Percentiles rank a stretch among this genome's conserved stretches.
These are phyloP conservation scores for Hyaloscypha bicolor DNA, from an alignment of 495 filamentous ascomycete species.

Conservation along the genomic window DNA sequence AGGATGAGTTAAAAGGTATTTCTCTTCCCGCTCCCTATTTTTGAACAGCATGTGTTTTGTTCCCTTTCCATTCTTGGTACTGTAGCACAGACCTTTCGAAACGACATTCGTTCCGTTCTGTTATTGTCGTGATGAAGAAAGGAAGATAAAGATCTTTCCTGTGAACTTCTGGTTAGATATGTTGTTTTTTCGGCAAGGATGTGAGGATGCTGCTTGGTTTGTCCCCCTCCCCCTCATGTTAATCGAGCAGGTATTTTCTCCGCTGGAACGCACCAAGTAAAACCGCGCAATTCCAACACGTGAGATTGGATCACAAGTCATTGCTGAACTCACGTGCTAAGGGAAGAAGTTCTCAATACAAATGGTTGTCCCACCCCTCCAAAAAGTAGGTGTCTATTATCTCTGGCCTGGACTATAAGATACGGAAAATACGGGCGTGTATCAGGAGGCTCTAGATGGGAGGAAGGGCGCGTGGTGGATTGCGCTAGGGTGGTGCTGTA, in stretches of 20 bases:
- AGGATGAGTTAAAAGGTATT: neutral
- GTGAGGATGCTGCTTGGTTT: constrained; percentile 8
- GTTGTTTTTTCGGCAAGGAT: neutral
- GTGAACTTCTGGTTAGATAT: neutral
- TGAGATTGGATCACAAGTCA: neutral
- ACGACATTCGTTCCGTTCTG: neutral
- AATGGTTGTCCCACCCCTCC: constrained; percentile 42
- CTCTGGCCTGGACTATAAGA: constrained; percentile 48
- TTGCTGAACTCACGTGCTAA: no score
- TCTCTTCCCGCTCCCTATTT: neutral
- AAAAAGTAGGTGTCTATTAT: constrained; percentile 41
- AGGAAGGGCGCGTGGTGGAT: constrained; percentile 48
- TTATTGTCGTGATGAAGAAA: neutral
- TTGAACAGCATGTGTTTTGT: neutral
- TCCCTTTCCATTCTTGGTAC: neutral
- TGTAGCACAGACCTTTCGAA: neutral
- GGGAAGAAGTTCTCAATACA: constrained; percentile 36
- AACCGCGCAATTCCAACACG: constrained; percentile 17
- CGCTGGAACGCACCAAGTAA: constrained; percentile 13
- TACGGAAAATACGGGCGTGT: constrained; percentile 43
- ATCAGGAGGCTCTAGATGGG: constrained; percentile 46
- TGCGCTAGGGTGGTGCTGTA: constrained; percentile 46
- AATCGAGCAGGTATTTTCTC: constrained; percentile 11
- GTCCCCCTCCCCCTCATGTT: neutral
- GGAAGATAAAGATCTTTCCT: neutral